Evolutionary conservation across 2,329 filamentous ascomycete genomes (phyloP).

Genomic region (Aspergillus latus): DNA sequence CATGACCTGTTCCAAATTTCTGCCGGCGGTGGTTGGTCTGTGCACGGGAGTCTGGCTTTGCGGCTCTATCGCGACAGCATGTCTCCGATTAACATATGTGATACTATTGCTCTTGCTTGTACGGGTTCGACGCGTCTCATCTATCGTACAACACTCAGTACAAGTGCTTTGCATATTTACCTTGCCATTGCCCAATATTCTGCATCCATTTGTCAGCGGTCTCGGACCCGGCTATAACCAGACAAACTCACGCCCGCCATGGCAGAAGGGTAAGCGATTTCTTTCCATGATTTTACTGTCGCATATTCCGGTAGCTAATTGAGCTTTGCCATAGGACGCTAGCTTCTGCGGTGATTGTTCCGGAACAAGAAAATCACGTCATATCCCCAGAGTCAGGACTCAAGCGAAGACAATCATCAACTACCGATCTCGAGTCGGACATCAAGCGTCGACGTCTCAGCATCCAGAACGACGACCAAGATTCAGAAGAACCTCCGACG

Average conservation of each 20-base stretch:
- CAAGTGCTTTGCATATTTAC: neutral
- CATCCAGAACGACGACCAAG: constrained; percentile 29
- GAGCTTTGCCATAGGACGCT: constrained; percentile 33
- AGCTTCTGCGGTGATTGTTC: constrained; percentile 56
- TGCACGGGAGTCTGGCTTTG: constrained; percentile 18
- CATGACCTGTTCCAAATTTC: constrained; percentile 35
- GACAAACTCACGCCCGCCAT: constrained; percentile 11
- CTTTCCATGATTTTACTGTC: neutral
- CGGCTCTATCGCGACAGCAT: constrained; percentile 17
- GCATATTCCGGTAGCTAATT: neutral
- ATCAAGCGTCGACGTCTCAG: constrained; percentile 56
- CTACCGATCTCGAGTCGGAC: constrained; percentile 45
- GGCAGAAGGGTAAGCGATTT: constrained; percentile 19
- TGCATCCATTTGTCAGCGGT: neutral
- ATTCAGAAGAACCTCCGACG: constrained; percentile 23
- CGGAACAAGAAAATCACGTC: constrained; percentile 34
- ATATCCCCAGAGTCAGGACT: constrained; percentile 35
- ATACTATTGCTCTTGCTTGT: neutral
- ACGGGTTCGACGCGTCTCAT: too few relatives aligned
- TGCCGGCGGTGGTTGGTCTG: constrained; percentile 38
- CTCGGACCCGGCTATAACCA: neutral
- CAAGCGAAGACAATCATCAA: constrained; percentile 58
- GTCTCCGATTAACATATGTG: neutral
- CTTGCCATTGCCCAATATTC: neutral
- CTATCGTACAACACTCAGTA: too few relatives aligned